A percentile compares a stretch with the other conserved stretches of the same genome.
Conservation (phyloP, 2,329 filamentous ascomycete species). For the Thyridium curvatum region DNA sequence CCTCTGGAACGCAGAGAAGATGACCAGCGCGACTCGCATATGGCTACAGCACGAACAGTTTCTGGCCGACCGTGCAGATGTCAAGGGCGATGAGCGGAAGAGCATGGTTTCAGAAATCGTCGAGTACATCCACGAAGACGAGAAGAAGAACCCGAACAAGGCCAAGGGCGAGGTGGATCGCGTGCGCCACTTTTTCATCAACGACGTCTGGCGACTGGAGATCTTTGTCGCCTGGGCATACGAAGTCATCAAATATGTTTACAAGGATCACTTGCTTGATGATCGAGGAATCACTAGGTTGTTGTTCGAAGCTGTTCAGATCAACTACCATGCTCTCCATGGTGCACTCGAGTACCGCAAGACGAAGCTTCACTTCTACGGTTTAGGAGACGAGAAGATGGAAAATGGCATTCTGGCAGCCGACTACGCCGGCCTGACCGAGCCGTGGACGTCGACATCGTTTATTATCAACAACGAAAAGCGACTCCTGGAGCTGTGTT, state of each 20-base stretch:
- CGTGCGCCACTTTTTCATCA: conserved; percentile 81
- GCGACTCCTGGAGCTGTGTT: conserved; percentile 51
- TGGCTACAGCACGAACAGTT: conserved; percentile 77
- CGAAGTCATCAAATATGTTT: conserved; percentile 67
- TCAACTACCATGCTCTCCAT: conserved; percentile 64
- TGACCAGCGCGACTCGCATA: conserved; percentile 70
- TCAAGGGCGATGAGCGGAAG: conserved; percentile 49
- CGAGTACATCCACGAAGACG: conserved; percentile 67
- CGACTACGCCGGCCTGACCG: conserved; percentile 63
- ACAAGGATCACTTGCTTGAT: conserved; percentile 54
- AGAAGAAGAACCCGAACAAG: conserved; percentile 61
- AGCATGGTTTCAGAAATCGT: conserved; percentile 70
- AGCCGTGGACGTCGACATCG: conserved; percentile 78
- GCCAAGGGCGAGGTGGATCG: conserved; percentile 67
- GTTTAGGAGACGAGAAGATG: conserved; percentile 61
- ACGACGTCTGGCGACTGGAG: conserved; percentile 66
- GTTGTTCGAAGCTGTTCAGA: conserved; percentile 60
- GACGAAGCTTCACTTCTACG: conserved; percentile 64
- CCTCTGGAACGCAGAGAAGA: conserved; percentile 85
- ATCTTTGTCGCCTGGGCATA: conserved; percentile 74
- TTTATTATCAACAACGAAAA: conserved; percentile 56
- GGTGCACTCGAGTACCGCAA: conserved; percentile 65
- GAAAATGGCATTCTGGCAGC: conserved; percentile 56
- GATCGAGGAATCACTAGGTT: conserved; percentile 46
- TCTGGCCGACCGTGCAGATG: conserved; percentile 44